A percentile compares a stretch with the other conserved stretches of the same genome.
Conservation (phyloP, 2,329 filamentous ascomycete species). For the Aspergillus cejpii region DNA sequence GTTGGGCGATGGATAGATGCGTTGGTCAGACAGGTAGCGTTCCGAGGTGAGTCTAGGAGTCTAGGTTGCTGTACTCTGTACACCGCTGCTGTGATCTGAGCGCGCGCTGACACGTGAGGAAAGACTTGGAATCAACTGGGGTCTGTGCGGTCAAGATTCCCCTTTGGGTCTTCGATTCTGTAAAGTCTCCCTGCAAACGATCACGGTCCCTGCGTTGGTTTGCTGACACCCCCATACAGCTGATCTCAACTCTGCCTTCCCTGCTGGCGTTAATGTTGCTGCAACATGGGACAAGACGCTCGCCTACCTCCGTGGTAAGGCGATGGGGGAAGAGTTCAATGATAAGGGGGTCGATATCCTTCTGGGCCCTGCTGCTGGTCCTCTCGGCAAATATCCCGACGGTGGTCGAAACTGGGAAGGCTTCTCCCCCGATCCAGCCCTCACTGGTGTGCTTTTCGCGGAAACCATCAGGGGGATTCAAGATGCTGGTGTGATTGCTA, state of each 20-base stretch:
- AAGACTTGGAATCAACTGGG: constrained; percentile 50
- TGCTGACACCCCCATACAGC: constrained; percentile 42
- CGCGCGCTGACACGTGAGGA: constrained; percentile 2
- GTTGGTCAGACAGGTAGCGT: constrained; percentile 61
- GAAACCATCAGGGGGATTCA: constrained; percentile 75
- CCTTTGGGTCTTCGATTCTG: constrained; percentile 70
- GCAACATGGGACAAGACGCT: constrained; percentile 74
- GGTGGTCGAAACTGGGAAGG: constrained; percentile 64
- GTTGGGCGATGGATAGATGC: constrained; percentile 64
- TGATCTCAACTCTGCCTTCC: constrained; percentile 77
- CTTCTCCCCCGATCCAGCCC: constrained; percentile 66
- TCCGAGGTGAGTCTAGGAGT: constrained; percentile 31
- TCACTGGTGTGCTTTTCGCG: constrained; percentile 65
- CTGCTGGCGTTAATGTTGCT: constrained; percentile 69
- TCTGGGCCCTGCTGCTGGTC: constrained; percentile 70
- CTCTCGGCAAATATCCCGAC: constrained; percentile 60
- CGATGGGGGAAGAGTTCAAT: constrained; percentile 68
- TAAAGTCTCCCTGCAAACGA: no score
- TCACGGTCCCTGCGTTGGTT: no score
- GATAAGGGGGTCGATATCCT: constrained; percentile 69
- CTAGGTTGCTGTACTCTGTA: no score
- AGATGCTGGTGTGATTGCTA: constrained; percentile 72
- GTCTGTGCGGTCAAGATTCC: constrained; percentile 80
- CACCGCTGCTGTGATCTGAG: no score
- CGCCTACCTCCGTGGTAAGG: constrained; percentile 60